Evolutionary conservation across 2,329 filamentous ascomycete species (phyloP), one percentile per base, ranked within the genome.

Genomic region (Aspergillus clavatus): DNA sequence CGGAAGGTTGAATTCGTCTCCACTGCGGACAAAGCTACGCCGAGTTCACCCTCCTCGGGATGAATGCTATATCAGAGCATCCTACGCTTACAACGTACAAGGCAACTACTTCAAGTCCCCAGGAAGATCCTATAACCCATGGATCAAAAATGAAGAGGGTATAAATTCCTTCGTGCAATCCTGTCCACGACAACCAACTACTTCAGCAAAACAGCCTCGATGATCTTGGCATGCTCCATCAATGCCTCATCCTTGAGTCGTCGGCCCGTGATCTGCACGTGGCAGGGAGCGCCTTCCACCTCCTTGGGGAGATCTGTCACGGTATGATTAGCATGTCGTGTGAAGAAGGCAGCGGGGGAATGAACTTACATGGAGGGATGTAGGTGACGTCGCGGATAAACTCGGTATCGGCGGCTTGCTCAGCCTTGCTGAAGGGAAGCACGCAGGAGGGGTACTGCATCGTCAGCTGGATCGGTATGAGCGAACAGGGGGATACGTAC

Each of bases 221-320:
- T 44, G 1, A 54, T 23, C 23, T 35, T 47, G 3, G 55, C 54
- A 24, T 57, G 47, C 7, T 53, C 51, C 3, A 55, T 14, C 14
- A 59, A 27, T 4, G 28, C 14, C 28, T 60, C 56, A 18, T 60
- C 56, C 27, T 55, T 55, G 33, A 58, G 41, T 7, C 52, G 52
- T n/a, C 55, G 43, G 1, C 55, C 56, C 5, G 56, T 49, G 2
- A 60, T 24, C 43, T 61, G 58, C 14, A 60, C 46, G 35, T 57
- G 52, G 42, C 57, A 59, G 1, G 58, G 56, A 0, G 53, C 53
- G 2, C 47, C 50, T 14, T 61, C 57, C 2, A 59, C 36, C 11
- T 48, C 42, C 1, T 52, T 42, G 0, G 58, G 56, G 5, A 29
- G 5, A 40, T 61, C 54, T 59, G 4, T 6, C 8, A 1, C 2